Evolutionary conservation across 768 basidiomycete genomes (phyloP).

Genomic region (Kwoniella europaea): DNA sequence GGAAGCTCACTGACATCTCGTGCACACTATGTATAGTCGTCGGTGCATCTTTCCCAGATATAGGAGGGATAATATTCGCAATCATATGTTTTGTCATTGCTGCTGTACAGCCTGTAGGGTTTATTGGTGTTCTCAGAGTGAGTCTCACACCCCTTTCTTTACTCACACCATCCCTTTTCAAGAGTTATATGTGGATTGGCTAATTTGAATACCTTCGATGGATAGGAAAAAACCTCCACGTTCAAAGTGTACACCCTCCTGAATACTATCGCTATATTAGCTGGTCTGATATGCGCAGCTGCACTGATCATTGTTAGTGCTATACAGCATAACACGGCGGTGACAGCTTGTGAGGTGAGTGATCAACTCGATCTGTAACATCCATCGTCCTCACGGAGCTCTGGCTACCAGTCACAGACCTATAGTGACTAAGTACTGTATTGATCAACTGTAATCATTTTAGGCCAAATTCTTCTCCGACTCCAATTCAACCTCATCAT

Average conservation of each 20-base stretch:
- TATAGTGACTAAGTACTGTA: not conserved
- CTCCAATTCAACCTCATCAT: conserved; percentile 34
- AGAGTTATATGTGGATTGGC: no score
- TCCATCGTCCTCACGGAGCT: no score
- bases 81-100: conserved; percentile 77
- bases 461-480: conserved; percentile 50
- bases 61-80: conserved; percentile 74
- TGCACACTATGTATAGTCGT: conserved; percentile 66
- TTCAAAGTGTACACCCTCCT: conserved; percentile 51
- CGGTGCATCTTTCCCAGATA: conserved; percentile 79
- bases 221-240: conserved; percentile 53
- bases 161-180: not conserved
- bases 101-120: conserved; percentile 77
- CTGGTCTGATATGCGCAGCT: conserved; percentile 75
- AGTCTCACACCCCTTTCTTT: conserved; percentile 32
- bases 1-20: not conserved
- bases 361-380: conserved; percentile 7
- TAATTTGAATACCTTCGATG: no score
- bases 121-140: conserved; percentile 81
- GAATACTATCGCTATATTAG: conserved; percentile 50
- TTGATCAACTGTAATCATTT: not conserved
- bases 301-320: conserved; percentile 84
- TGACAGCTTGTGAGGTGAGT: conserved; percentile 66
- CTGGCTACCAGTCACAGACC: not conserved
- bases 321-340: conserved; percentile 72